Base-by-base conservation (phyloP, 495 filamentous ascomycete species). In the Penicillium herquei region DNA sequence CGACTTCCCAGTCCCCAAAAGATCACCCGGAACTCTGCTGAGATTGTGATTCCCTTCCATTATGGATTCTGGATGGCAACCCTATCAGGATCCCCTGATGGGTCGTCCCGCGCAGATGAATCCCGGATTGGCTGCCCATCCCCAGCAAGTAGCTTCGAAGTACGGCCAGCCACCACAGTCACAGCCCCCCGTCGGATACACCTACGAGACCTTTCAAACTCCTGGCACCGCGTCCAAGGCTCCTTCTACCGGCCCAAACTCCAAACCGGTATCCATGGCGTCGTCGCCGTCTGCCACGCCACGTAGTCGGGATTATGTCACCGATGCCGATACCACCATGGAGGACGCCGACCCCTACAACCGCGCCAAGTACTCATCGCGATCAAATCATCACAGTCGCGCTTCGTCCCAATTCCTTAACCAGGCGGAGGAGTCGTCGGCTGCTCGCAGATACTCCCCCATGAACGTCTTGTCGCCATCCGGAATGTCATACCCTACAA, bases 391-490 rank as follows among this genome's bases (percentile, higher is more conserved):
- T 62, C 78, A 86, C 47, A 84, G 82, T 66, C 75, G 83, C 33
- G 71, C 81, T 7, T 87, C 84, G 14, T 80, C 82, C 48, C 84
- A 86, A 62, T 86, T 83, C 55, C 78, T 91, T 16, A 72, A 82
- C 17, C 84, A 85, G 54, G 51, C 65, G 52, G 90, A 93, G 57
- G 88, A 89, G 54, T 90, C 89, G 21, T 80, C 88, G 35, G 89
- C 92, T 42, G 90, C 92, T 45, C 89, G 93, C 65, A 83, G 93
- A 64, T 97, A 98, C 71, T 96, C 92, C 11, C 94, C 93, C 48
- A 96, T 96, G 91, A 92, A 95, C 64, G 83, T 85, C 6, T 73
- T 93, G 33, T 83, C 84, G 43, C 82, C 87, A 34, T 75, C 84
- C 21, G 21, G 21, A 13, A 74, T 81, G 53, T 78, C 85, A 50